These are phyloP conservation scores for Melocanna baccifera DNA, from an alignment of 176 grass and related monocot species.

Conservation along the genomic window DNA sequence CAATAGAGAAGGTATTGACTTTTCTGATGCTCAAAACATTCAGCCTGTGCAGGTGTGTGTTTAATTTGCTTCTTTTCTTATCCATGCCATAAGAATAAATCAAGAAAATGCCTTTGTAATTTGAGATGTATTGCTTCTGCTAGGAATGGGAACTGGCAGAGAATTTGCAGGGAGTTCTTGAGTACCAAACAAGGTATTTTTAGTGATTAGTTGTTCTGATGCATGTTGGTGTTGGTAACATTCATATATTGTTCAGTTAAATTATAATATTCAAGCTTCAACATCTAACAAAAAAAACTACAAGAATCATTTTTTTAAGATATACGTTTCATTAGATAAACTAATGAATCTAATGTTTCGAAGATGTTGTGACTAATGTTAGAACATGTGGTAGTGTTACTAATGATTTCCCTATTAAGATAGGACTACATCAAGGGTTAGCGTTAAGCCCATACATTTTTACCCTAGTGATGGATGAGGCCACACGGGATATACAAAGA, in stretches of 20 bases:
- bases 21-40: slow-evolving; percentile 95
- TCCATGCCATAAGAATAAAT: slow-evolving; percentile 6
- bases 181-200: slow-evolving; percentile 93
- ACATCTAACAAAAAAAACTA: not conserved
- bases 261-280: not conserved
- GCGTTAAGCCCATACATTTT: too few species aligned
- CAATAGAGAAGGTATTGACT: slow-evolving; percentile 95
- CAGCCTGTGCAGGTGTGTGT: slow-evolving; percentile 84
- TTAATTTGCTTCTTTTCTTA: slow-evolving; percentile 21
- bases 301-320: not conserved
- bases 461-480: too few species aligned
- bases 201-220: not conserved
- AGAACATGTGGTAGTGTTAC: too few species aligned
- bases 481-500: too few species aligned
- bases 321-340: slow-evolving; percentile 2
- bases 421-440: too few species aligned
- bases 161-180: slow-evolving; percentile 83
- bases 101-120: slow-evolving; percentile 4
- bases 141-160: slow-evolving; percentile 98
- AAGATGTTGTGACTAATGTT: too few species aligned
- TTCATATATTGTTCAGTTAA: slow-evolving; percentile 3
- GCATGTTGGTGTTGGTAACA: not conserved
- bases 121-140: slow-evolving; percentile 30
- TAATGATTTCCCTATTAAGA: too few species aligned
- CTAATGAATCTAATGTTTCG: too few species aligned